Base-by-base conservation (phyloP, 1,284 basidiomycete species). In the Papiliotrema fonsecae region DNA sequence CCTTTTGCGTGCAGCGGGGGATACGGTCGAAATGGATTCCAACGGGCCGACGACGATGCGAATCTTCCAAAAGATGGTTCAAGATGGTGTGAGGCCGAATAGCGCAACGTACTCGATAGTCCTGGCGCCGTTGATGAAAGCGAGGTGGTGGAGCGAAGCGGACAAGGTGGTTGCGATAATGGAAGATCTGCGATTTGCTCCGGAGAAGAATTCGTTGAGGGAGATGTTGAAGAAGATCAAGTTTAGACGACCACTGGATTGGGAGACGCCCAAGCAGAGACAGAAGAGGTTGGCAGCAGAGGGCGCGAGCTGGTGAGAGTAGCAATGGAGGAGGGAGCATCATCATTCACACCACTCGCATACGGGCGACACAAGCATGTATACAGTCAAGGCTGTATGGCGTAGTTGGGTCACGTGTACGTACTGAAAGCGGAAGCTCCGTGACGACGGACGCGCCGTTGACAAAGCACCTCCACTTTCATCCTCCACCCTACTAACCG, bases 101-200 rank as follows among this genome's bases (percentile, higher is more conserved):
- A 74, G 79, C 52, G 81, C 84, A 65, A 87, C 86, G 43, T 91
- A 85, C 82, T 82, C 82, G 70, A 76, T 90, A 58, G 65, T 89
- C 47, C 72, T 92, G 54, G 73, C 74, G 9, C 84, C 84, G 28
- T 63, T 91, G 56, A 61, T 81, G 51, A 67, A 67, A 28, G 76
- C 79, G 56, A 71, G 75, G 42, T 79, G 82, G 52, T 83, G 81
- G 81, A 71, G 60, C 10, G 60, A 83, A 46, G 86, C 82, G 26
- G 76, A 78, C 37, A 77, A 78, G 64, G 69, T 88, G 42, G 77
- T 84, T 34, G 67, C 71, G 47, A 82, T 83, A 49, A 83, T 90
- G 79, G 64, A 69, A 42, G 62, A 59, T 49, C 73, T 72, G 28
- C 70, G 67, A 36, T 73, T 75, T 54, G 64, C 56, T 36, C 53